Conservation (phyloP, 441 rosid genomes). For the Sinapis alba region DNA sequence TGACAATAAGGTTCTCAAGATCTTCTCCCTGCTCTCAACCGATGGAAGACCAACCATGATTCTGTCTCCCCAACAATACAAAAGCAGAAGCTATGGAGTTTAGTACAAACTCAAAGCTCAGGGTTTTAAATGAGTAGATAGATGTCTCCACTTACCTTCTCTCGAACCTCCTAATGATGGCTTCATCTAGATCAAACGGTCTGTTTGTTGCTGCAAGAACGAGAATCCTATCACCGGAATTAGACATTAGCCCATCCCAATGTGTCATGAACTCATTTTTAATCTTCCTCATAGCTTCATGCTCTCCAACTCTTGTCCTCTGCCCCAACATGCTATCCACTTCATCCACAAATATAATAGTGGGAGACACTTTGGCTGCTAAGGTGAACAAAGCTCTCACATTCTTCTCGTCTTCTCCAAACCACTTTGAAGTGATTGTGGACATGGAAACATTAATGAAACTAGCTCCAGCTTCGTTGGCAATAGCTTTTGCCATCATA, state of each 20-base stretch:
- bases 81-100: constrained; percentile 2
- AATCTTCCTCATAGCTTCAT: constrained; percentile 97
- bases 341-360: constrained; percentile 95
- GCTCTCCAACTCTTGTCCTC: constrained; percentile 94
- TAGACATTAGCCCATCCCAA: constrained; percentile 97
- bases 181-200: constrained; percentile 99
- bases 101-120: constrained; percentile 12
- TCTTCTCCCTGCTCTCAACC: constrained; percentile 76
- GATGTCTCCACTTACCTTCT: constrained; percentile 64
- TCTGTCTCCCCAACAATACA: constrained; percentile 42
- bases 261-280: constrained; percentile 98
- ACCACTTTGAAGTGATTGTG: constrained; percentile 99
- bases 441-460: constrained; percentile 99
- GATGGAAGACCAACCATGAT: constrained; percentile 97
- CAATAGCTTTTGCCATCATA: constrained; percentile 98
- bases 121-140: neutral
- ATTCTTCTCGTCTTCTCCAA: constrained; percentile 98
- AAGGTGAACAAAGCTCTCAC: constrained; percentile 89
- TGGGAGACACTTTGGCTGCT: constrained; percentile 95
- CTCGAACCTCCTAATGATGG: constrained; percentile 96
- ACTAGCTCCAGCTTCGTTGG: constrained; percentile 99
- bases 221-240: constrained; percentile 74
- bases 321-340: constrained; percentile 99
- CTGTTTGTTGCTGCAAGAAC: constrained; percentile 99
- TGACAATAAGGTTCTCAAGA: constrained; percentile 77